Evolutionary conservation across 768 basidiomycete species (phyloP).

Genomic region (Lactifluus pinguis): DNA sequence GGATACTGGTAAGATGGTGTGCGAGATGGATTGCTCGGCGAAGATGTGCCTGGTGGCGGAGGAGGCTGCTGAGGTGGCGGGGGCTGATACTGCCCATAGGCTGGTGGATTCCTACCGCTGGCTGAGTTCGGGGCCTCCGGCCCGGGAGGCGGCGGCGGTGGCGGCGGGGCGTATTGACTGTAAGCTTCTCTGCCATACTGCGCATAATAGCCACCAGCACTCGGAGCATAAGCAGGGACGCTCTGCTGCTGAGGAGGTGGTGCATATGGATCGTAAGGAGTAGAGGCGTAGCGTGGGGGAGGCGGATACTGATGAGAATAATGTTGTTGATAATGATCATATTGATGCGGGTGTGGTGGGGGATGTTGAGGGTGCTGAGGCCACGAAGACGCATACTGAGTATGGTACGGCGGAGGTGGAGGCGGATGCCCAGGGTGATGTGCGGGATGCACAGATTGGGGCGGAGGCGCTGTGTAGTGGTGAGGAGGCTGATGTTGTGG

Average conservation of each 20-base stretch:
- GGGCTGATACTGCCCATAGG: conserved; percentile 13
- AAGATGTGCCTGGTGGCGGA: conserved; percentile 11
- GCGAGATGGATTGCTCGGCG: conserved; percentile 10
- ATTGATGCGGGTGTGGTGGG: conserved; percentile 8
- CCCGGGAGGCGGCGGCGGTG: conserved; percentile 1
- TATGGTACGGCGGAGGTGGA: conserved; percentile 9
- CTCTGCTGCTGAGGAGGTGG: conserved; percentile 18
- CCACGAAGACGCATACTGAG: conserved; percentile 12
- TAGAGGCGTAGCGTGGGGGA: conserved; percentile 12
- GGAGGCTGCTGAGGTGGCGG: conserved; percentile 13
- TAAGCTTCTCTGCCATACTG: conserved; percentile 11
- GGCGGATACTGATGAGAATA: conserved; percentile 11
- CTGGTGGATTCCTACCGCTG: neutral
- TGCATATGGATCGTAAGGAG: conserved; percentile 9
- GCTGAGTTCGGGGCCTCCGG: conserved; percentile 8
- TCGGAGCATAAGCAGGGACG: neutral
- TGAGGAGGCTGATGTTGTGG: conserved; percentile 16
- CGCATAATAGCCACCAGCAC: conserved; percentile 5
- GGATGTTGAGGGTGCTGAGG: conserved; percentile 15
- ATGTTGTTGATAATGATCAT: conserved; percentile 14
- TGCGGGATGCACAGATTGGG: conserved; percentile 16
- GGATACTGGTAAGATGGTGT: conserved; percentile 9
- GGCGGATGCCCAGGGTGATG: conserved; percentile 13
- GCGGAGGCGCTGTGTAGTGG: conserved; percentile 13
- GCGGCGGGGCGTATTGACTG: conserved; percentile 8